Percentiles rank a stretch among this genome's conserved stretches.
phyloP scores from a whole-genome alignment of 2,329 filamentous ascomycete genomes.

The Tolypocladium endophyticum region DNA sequence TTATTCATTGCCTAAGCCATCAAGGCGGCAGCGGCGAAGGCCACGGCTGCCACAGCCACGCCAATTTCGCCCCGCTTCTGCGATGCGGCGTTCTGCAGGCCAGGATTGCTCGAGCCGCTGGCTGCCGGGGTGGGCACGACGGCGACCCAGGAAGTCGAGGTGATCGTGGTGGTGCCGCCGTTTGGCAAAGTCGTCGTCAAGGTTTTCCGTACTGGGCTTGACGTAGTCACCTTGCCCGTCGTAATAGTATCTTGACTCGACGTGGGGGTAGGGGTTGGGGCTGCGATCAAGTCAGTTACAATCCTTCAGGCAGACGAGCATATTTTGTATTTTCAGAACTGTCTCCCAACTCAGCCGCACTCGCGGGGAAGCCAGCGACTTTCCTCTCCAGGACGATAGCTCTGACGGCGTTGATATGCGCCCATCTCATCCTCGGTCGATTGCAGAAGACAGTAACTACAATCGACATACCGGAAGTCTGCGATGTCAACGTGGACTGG shows the following conservation, averaged over 20 bases:
- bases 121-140: slow-evolving; percentile 25
- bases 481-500: slow-evolving; percentile 6
- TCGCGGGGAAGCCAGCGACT: background rate
- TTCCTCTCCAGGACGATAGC: background rate
- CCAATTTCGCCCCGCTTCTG: slow-evolving; percentile 10
- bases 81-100: slow-evolving; percentile 26
- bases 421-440: background rate
- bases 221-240: slow-evolving; percentile 21
- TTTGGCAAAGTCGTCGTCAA: slow-evolving; percentile 34
- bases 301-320: background rate
- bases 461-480: slow-evolving; percentile 20
- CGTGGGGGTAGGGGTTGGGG: slow-evolving; percentile 9
- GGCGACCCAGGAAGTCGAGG: slow-evolving; percentile 38
- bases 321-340: background rate
- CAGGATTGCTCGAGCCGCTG: slow-evolving; percentile 17
- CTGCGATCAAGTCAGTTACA: slow-evolving; percentile 8
- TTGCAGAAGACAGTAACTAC: background rate
- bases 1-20: slow-evolving; percentile 11
- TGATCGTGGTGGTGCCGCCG: slow-evolving; percentile 34
- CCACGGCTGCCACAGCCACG: slow-evolving; percentile 15
- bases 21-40: slow-evolving; percentile 16
- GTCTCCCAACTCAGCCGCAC: background rate
- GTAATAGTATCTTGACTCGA: slow-evolving; percentile 20
- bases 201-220: slow-evolving; percentile 25
- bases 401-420: background rate